A percentile compares a stretch with the other conserved stretches of the same genome.
phyloP scores from a whole-genome alignment of 164 flowering plant species.

The Stephania yunnanensis region DNA sequence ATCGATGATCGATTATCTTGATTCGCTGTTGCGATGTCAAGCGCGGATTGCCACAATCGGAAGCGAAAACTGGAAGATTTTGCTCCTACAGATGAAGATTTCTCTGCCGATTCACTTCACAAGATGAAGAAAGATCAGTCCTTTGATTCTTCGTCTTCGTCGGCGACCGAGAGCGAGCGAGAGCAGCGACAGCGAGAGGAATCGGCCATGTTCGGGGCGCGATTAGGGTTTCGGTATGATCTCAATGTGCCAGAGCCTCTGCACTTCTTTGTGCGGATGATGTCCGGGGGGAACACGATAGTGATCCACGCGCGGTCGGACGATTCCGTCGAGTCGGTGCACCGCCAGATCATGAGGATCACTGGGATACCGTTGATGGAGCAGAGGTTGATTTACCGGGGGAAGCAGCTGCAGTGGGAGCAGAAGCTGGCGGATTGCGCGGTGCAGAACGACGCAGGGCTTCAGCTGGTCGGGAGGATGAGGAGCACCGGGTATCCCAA shows the following conservation, averaged over 20 bases:
- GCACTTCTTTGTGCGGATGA: constrained; percentile 66
- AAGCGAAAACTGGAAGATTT: constrained; percentile 47
- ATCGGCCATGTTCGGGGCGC: not conserved
- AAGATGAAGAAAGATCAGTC: constrained; percentile 35
- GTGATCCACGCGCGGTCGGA: constrained; percentile 49
- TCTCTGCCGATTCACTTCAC: constrained; percentile 24
- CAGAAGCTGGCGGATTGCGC: constrained; percentile 44
- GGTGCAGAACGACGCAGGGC: constrained; percentile 55
- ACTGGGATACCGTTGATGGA: constrained; percentile 64
- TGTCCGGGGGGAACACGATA: constrained; percentile 42
- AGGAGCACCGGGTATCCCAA: constrained; percentile 59
- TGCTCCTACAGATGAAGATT: constrained; percentile 24
- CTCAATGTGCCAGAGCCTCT: constrained; percentile 7
- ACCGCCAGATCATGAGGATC: constrained; percentile 38
- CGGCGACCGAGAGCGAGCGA: not conserved
- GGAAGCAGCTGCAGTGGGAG: constrained; percentile 65
- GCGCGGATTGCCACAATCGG: constrained; percentile 7
- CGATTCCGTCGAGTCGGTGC: constrained; percentile 63
- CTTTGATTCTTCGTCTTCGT: constrained; percentile 16
- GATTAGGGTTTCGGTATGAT: constrained; percentile 19
- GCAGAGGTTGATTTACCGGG: constrained; percentile 64
- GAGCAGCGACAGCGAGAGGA: not conserved
- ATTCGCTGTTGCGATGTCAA: constrained; percentile 16
- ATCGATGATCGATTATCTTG: not conserved
- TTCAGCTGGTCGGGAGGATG: constrained; percentile 74